Evolutionary conservation across 75 land plant genomes (phyloP).

Genomic region (Adiantum capillusveneris): DNA sequence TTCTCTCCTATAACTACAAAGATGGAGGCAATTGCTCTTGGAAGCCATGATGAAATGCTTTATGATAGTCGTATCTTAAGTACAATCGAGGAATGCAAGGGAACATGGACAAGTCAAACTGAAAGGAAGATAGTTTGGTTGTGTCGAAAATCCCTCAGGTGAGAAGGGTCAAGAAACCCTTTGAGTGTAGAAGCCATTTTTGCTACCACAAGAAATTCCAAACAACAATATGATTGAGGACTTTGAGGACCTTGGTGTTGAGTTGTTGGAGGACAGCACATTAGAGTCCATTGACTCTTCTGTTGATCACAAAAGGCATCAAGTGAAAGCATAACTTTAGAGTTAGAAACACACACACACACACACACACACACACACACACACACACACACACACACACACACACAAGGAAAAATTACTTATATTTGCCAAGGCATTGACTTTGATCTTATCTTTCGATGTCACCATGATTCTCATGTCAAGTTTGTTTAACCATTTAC

Average conservation of each 20-base stretch:
- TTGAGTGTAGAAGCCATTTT: conserved; percentile 4
- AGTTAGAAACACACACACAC: too few relatives aligned
- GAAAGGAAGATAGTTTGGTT: conserved; percentile 67
- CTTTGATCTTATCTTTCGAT: too few relatives aligned
- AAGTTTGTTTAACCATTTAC: too few relatives aligned
- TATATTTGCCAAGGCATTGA: too few relatives aligned
- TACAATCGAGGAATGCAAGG: conserved; percentile 32
- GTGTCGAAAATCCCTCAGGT: conserved; percentile 63
- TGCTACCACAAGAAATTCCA: neutral
- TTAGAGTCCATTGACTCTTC: too few relatives aligned
- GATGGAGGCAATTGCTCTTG: conserved; percentile 85
- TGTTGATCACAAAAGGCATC: too few relatives aligned
- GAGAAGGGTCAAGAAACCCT: conserved; percentile 33
- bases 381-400: too few relatives aligned
- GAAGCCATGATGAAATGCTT: conserved; percentile 51
- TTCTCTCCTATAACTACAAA: conserved; percentile 92
- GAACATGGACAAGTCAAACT: conserved; percentile 22
- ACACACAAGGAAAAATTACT: too few relatives aligned
- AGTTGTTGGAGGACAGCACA: neutral
- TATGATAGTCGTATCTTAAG: conserved; percentile 79
- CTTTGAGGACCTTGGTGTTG: too few relatives aligned
- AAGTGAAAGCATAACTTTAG: neutral
- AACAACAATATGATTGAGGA: neutral
- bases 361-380: too few relatives aligned
- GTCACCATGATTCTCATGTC: too few relatives aligned